Evolutionary conservation across 2,329 filamentous ascomycete species (phyloP).

Genomic region (Elsinoe arachidis): DNA sequence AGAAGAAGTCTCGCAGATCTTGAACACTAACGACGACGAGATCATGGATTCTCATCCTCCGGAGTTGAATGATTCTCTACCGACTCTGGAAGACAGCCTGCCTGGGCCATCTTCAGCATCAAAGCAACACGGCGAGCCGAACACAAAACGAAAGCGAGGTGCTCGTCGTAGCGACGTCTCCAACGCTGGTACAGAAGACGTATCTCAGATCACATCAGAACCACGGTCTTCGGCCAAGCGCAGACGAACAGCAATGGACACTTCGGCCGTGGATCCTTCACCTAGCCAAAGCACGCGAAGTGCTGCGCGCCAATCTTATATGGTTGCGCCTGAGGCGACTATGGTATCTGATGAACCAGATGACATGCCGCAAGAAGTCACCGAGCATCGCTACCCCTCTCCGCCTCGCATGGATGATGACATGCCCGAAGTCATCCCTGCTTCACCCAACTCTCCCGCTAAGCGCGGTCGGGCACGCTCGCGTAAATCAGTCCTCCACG

Average conservation of each 20-base stretch:
- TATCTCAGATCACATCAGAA: background rate
- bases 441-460: background rate
- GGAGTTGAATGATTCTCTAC: conserved; percentile 6
- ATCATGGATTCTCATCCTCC: background rate
- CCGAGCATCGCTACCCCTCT: conserved; percentile 1
- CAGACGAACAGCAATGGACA: background rate
- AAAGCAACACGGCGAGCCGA: conserved; percentile 8
- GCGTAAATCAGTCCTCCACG: background rate
- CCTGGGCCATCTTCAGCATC: conserved; percentile 5
- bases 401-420: conserved; percentile 10
- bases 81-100: conserved; percentile 9
- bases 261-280: background rate
- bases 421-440: background rate
- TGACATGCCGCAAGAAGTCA: background rate
- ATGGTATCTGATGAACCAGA: conserved; percentile 8
- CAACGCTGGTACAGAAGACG: background rate
- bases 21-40: conserved; percentile 7
- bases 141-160: conserved; percentile 11
- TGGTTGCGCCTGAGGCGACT: background rate
- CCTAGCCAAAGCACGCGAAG: background rate
- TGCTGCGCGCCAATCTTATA: background rate
- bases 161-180: conserved; percentile 8
- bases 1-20: conserved; percentile 10
- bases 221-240: conserved; percentile 7
- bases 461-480: background rate